Evolutionary conservation across 1,139 yeast genomes (phyloP).

Genomic region (Casaregolazyma lundiana): DNA sequence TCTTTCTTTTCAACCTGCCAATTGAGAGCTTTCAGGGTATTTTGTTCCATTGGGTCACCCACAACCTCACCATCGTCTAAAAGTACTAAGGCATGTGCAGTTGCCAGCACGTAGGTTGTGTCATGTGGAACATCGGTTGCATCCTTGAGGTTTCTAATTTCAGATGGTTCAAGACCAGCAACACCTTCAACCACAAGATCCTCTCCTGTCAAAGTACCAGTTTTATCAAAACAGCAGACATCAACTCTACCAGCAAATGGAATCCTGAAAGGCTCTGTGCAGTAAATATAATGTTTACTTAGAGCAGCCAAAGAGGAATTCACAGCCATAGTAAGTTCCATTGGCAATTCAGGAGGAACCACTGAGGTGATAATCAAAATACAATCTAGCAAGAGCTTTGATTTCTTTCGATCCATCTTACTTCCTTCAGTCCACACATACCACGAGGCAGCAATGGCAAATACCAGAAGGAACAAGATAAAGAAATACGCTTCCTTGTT

Average conservation of each 20-base stretch:
- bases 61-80: constrained; percentile 95
- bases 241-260: constrained; percentile 98
- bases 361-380: constrained; percentile 93
- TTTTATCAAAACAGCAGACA: constrained; percentile 96
- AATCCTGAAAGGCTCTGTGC: constrained; percentile 98
- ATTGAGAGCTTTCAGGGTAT: constrained; percentile 79
- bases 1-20: constrained; percentile 84
- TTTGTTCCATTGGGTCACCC: constrained; percentile 99
- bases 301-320: constrained; percentile 85
- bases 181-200: constrained; percentile 94
- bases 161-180: constrained; percentile 62
- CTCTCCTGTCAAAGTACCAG: constrained; percentile 97
- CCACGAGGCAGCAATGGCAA: constrained; percentile 95
- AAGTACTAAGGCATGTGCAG: constrained; percentile 93
- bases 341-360: constrained; percentile 98
- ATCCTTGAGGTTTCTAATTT: constrained; percentile 53
- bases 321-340: constrained; percentile 98
- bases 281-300: constrained; percentile 81
- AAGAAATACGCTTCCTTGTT: constrained; percentile 91
- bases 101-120: constrained; percentile 75
- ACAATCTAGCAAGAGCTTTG: constrained; percentile 91
- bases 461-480: constrained; percentile 79
- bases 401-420: constrained; percentile 89
- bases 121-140: constrained; percentile 60
- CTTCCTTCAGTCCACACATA: constrained; percentile 99